Base-by-base conservation (phyloP, 495 filamentous ascomycete genomes). In the Annulohypoxylon stygium region DNA sequence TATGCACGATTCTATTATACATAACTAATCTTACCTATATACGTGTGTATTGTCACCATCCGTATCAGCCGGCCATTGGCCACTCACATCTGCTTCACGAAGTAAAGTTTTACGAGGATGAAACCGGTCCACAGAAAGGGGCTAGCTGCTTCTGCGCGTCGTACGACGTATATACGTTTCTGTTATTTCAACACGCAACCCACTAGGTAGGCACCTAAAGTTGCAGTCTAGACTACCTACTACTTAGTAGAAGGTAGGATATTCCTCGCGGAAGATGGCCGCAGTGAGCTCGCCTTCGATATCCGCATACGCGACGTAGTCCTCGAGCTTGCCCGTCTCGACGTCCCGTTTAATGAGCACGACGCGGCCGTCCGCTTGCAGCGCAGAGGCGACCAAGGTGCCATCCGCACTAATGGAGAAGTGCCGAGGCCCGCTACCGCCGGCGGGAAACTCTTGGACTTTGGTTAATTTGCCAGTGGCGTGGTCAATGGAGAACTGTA, bases 371-470 rank as follows among this genome's bases (percentile, higher is more conserved):
- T 86, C 87, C 3, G 74, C 80, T 79, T 92, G 89, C 69, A 90
- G 82, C n/a, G 88, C 89, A 54, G 90, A 85, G 1, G 88, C 90
- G 2, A 90, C 82, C 51, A 89, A 75, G 71, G 84, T 85, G 1
- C 91, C 91, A 5, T 83, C 85, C 65, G 83, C 83, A 73, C 90
- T 93, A 71, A 94, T 80, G 37, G 85, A 87, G 77, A 93, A 89
- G 34, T 91, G 89, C 45, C 92, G 81, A 5, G 93, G 92, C 51
- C 83, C 80, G 4, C 79, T 71, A 3, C 92, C 92, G 25, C 87
- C 88, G 3, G 90, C 85, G 0, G 89, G 79, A 11, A 81, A 84
- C 16, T 86, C 78, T 45, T 88, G 82, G 5, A 86, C 76, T 65
- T 89, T 83, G 4, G 61, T 77, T 4, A 91, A 82, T 0, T 76